Evolutionary conservation across 257 asterid genomes (phyloP).

Genomic region (Fraxinus americana): DNA sequence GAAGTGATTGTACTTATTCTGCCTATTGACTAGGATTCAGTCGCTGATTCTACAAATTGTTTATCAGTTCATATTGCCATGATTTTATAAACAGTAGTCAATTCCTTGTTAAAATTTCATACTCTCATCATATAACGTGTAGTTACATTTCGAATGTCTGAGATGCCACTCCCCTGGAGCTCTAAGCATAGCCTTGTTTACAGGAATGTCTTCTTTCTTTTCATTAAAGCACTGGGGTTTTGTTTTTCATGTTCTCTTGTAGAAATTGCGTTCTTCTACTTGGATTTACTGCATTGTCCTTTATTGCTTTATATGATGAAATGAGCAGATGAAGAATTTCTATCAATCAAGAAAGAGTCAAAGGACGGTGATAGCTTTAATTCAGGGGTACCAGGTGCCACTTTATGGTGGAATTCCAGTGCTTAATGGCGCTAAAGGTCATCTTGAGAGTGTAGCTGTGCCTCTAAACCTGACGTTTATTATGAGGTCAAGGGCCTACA

Average conservation of each 20-base stretch:
- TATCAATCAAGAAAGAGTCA: slow-evolving; percentile 71
- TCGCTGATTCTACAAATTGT: background rate
- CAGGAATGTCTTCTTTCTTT: background rate
- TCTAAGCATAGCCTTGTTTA: background rate
- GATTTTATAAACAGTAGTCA: too few relatives aligned
- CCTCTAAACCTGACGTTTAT: slow-evolving; percentile 71
- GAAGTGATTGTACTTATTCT: too few relatives aligned
- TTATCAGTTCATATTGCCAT: background rate
- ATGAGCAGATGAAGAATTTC: slow-evolving; percentile 58
- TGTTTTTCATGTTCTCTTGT: background rate
- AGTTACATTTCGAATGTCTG: too few relatives aligned
- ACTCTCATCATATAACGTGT: too few relatives aligned
- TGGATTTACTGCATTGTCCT: background rate
- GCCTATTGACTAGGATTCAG: too few relatives aligned
- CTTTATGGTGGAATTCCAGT: slow-evolving; percentile 80
- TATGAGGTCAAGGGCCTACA: slow-evolving; percentile 74
- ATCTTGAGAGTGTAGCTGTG: slow-evolving; percentile 43
- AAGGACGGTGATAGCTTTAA: slow-evolving; percentile 46
- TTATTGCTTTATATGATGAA: slow-evolving; percentile 7
- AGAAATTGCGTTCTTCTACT: background rate
- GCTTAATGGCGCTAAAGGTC: slow-evolving; percentile 40
- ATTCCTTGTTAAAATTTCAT: too few relatives aligned
- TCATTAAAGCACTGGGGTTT: background rate
- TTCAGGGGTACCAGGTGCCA: slow-evolving; percentile 78
- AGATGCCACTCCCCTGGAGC: background rate